A percentile compares a stretch with the other conserved stretches of the same genome.
These are phyloP conservation scores for Cerioporus squamosus DNA, from an alignment of 1,284 basidiomycete genomes.

Conservation along the genomic window DNA sequence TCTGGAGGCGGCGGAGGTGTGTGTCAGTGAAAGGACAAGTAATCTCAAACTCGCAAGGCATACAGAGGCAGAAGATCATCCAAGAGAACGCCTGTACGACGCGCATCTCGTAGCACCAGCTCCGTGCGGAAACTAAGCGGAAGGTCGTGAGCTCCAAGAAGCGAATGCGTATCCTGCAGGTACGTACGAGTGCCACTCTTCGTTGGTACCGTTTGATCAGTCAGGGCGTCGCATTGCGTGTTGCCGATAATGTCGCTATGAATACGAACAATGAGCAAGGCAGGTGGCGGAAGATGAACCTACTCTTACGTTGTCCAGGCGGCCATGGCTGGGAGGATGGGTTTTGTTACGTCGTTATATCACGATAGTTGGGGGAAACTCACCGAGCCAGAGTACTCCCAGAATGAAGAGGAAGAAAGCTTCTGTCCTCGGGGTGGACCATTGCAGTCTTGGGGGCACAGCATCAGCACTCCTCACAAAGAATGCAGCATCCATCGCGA, in stretches of 20 bases:
- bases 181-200: slow-evolving; percentile 59
- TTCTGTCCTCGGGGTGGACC: slow-evolving; percentile 69
- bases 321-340: slow-evolving; percentile 57
- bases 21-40: slow-evolving; percentile 8
- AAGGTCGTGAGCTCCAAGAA: background rate
- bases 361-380: slow-evolving; percentile 27
- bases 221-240: slow-evolving; percentile 63
- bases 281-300: slow-evolving; percentile 1
- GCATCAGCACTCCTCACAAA: background rate
- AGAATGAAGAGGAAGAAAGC: slow-evolving; percentile 56
- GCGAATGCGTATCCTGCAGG: background rate
- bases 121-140: slow-evolving; percentile 53
- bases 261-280: background rate
- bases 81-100: slow-evolving; percentile 79
- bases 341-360: background rate
- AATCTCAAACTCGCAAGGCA: slow-evolving; percentile 44
- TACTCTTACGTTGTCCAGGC: slow-evolving; percentile 70
- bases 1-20: slow-evolving; percentile 37
- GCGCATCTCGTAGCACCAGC: slow-evolving; percentile 79
- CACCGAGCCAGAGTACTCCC: slow-evolving; percentile 70
- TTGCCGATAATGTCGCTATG: slow-evolving; percentile 70
- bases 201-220: slow-evolving; percentile 50
- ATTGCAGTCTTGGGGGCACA: slow-evolving; percentile 56
- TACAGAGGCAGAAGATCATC: slow-evolving; percentile 66
- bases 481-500: background rate